Conservation (phyloP, 2,329 filamentous ascomycete species). For the Sporothrix mexicana region DNA sequence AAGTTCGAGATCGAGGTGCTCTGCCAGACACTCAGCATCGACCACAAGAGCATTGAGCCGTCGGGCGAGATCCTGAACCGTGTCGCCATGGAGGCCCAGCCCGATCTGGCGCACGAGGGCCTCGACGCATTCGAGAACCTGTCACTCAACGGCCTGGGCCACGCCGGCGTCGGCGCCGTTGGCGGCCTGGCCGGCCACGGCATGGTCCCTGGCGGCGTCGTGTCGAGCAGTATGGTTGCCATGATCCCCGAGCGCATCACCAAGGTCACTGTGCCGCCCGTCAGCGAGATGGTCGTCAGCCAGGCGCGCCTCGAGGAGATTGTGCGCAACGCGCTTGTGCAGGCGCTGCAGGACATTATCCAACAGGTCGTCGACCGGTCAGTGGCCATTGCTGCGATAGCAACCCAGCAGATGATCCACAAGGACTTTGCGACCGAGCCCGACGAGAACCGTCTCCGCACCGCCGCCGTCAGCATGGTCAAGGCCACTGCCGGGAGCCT, state of each 20-base stretch:
- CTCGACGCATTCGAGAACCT: slow-evolving; percentile 85
- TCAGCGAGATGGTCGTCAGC: slow-evolving; percentile 78
- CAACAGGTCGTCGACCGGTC: slow-evolving; percentile 96
- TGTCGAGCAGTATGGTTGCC: slow-evolving; percentile 75
- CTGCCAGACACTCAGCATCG: slow-evolving; percentile 89
- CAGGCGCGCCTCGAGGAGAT: slow-evolving; percentile 73
- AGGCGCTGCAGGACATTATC: slow-evolving; percentile 94
- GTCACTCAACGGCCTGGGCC: slow-evolving; percentile 74
- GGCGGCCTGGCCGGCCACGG: slow-evolving; percentile 47
- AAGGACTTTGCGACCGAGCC: slow-evolving; percentile 96
- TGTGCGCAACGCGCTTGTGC: slow-evolving; percentile 82
- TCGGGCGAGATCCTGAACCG: slow-evolving; percentile 85
- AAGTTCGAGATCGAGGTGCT: slow-evolving; percentile 99
- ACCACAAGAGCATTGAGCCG: slow-evolving; percentile 89
- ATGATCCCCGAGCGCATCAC: slow-evolving; percentile 83
- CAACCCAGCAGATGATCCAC: slow-evolving; percentile 90
- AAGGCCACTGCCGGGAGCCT: slow-evolving; percentile 92
- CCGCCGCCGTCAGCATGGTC: slow-evolving; percentile 90
- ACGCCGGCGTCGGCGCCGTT: slow-evolving; percentile 66
- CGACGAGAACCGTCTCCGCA: slow-evolving; percentile 84
- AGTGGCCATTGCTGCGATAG: slow-evolving; percentile 96
- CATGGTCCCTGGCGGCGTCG: slow-evolving; percentile 77
- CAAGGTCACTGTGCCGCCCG: slow-evolving; percentile 79
- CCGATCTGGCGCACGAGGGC: slow-evolving; percentile 67
- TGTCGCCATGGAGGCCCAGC: slow-evolving; percentile 65